Conservation (phyloP, 306 rosid genomes). For the Vigna hirtella region DNA sequence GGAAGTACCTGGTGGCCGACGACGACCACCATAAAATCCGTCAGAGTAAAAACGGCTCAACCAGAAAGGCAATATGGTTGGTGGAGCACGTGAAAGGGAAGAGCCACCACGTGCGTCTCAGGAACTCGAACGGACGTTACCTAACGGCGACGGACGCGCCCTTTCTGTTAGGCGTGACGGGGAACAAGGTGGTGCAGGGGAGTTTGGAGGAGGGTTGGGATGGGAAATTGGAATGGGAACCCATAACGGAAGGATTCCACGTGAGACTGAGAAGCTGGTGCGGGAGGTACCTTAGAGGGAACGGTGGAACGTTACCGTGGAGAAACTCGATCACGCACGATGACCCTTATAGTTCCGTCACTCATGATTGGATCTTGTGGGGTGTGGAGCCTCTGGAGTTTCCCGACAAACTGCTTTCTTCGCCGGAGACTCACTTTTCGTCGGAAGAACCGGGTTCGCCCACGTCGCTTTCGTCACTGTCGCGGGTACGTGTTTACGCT, state of each 20-base stretch:
- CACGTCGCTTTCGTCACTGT: conserved; percentile 3
- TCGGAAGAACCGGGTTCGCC: conserved; percentile 54
- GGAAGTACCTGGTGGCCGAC: conserved; percentile 70
- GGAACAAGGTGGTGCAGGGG: conserved; percentile 57
- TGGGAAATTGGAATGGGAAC: conserved; percentile 77
- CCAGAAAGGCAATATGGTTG: conserved; percentile 58
- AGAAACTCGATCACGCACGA: conserved; percentile 85
- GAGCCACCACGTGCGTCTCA: conserved; percentile 54
- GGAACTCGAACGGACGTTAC: conserved; percentile 61
- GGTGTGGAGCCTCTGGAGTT: conserved; percentile 52
- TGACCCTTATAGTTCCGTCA: conserved; percentile 54
- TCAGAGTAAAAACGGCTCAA: conserved; percentile 61
- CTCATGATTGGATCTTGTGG: conserved; percentile 77
- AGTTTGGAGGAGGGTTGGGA: conserved; percentile 35
- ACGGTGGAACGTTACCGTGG: conserved; percentile 93
- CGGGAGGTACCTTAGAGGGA: conserved; percentile 69
- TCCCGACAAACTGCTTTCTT: conserved; percentile 30
- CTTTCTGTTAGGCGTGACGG: conserved; percentile 70
- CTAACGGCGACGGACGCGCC: conserved; percentile 62
- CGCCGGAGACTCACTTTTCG: conserved; percentile 32
- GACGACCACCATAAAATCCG: conserved; percentile 57
- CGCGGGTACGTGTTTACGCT: conserved; percentile 7
- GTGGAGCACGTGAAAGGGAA: conserved; percentile 66
- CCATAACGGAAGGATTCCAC: conserved; percentile 66
- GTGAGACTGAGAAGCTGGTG: conserved; percentile 78